phyloP scores from a whole-genome alignment of 768 basidiomycete genomes.

The Suillus subaureus region DNA sequence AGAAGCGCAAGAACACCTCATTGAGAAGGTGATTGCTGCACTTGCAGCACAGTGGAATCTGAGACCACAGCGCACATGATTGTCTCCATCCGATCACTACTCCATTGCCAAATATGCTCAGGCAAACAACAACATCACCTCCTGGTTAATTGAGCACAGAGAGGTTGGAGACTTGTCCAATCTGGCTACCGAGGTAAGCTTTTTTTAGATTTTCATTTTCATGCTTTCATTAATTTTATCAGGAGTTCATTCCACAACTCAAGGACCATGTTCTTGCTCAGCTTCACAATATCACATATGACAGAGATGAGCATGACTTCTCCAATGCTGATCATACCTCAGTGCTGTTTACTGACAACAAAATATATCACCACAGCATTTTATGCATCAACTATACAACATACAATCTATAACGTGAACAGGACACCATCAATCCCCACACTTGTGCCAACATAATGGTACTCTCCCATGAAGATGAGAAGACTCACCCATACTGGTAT shows the following conservation, averaged over 20 bases:
- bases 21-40: slow-evolving; percentile 19
- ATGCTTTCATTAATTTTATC: neutral
- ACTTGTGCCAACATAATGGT: slow-evolving; percentile 37
- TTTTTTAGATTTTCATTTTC: neutral
- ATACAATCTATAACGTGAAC: slow-evolving; percentile 20
- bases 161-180: slow-evolving; percentile 17
- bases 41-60: neutral
- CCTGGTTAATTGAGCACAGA: slow-evolving; percentile 5
- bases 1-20: slow-evolving; percentile 16
- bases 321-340: slow-evolving; percentile 22
- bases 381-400: slow-evolving; percentile 35
- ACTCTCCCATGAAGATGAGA: neutral
- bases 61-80: neutral
- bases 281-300: slow-evolving; percentile 4
- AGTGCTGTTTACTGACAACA: slow-evolving; percentile 23
- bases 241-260: slow-evolving; percentile 33
- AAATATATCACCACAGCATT: slow-evolving; percentile 30
- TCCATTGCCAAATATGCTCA: slow-evolving; percentile 21
- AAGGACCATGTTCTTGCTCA: slow-evolving; percentile 15
- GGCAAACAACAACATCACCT: slow-evolving; percentile 15
- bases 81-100: slow-evolving; percentile 14
- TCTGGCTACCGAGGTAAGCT: slow-evolving; percentile 23
- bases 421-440: slow-evolving; percentile 17
- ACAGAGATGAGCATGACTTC: slow-evolving; percentile 21
- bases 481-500: slow-evolving; percentile 40